Conservation (phyloP, 139 green algal species). For the Tetraselmis striata region DNA sequence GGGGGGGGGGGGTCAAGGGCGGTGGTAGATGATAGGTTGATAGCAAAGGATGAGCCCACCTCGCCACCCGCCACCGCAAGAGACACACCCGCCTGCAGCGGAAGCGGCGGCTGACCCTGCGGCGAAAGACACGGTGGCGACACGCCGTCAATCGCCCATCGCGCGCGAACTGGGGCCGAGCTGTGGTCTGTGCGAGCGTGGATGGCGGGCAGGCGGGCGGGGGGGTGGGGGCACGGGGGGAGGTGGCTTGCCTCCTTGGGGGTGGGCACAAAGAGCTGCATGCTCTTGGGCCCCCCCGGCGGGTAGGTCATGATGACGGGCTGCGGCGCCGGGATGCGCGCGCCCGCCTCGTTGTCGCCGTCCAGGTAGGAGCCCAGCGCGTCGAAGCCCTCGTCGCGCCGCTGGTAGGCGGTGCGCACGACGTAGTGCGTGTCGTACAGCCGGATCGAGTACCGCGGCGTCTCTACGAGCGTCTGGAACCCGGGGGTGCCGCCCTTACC, state of each 20-base stretch:
- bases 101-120: not conserved
- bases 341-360: conserved; percentile 35
- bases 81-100: not conserved
- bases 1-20: too few species aligned
- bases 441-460: not conserved
- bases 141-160: too few species aligned
- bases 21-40: too few species aligned
- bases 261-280: not conserved
- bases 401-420: conserved; percentile 41
- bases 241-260: not conserved
- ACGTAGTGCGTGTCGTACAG: conserved; percentile 48
- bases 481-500: not conserved
- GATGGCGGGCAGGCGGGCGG: too few species aligned
- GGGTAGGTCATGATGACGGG: conserved; percentile 58
- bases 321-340: conserved; percentile 42
- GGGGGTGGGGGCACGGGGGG: too few species aligned
- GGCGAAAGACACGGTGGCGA: too few species aligned
- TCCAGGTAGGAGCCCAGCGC: conserved; percentile 49
- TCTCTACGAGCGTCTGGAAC: not conserved
- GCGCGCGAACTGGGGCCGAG: too few species aligned
- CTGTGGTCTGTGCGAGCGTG: too few species aligned
- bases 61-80: not conserved
- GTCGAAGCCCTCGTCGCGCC: conserved; percentile 50
- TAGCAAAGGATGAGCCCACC: not conserved
- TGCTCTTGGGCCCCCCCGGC: conserved; percentile 5